These are phyloP conservation scores for Brettanomyces sp. DNA, from an alignment of 805 yeast species.

Conservation along the genomic window DNA sequence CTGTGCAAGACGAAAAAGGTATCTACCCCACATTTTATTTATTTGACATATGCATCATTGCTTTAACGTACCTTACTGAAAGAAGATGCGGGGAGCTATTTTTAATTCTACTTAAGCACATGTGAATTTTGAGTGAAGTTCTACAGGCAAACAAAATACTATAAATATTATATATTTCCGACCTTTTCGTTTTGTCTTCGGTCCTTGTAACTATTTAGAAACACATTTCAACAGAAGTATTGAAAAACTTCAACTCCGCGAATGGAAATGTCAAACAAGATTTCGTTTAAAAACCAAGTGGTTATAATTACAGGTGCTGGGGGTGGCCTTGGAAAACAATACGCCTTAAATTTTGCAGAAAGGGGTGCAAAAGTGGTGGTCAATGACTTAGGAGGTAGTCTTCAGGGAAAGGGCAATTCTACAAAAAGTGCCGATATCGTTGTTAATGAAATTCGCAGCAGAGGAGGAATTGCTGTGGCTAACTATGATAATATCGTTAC, in stretches of 20 bases:
- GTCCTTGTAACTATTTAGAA: too few species aligned
- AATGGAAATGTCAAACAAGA: constrained; percentile 10
- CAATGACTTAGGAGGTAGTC: constrained; percentile 84
- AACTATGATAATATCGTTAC: constrained; percentile 84
- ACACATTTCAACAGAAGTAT: background rate
- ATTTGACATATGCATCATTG: too few species aligned
- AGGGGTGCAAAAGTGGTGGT: constrained; percentile 95
- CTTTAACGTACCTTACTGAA: too few species aligned
- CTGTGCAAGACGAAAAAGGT: too few species aligned
- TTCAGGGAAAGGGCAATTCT: constrained; percentile 63
- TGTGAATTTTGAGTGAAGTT: too few species aligned
- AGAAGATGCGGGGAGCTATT: too few species aligned
- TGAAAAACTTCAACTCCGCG: background rate
- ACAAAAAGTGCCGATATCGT: constrained; percentile 79
- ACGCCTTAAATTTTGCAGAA: constrained; percentile 78
- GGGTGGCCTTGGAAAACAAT: constrained; percentile 87
- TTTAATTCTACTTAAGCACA: too few species aligned
- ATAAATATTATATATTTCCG: too few species aligned
- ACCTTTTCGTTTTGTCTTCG: too few species aligned
- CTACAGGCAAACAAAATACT: too few species aligned
- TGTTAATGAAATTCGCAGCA: constrained; percentile 67
- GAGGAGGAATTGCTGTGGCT: constrained; percentile 85
- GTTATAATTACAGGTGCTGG: constrained; percentile 96
- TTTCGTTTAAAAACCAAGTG: constrained; percentile 69
- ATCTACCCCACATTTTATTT: too few species aligned